Evolutionary conservation across 371 early-diverging fungal genomes (phyloP).

Genomic region (Phascolomyces articulosus): DNA sequence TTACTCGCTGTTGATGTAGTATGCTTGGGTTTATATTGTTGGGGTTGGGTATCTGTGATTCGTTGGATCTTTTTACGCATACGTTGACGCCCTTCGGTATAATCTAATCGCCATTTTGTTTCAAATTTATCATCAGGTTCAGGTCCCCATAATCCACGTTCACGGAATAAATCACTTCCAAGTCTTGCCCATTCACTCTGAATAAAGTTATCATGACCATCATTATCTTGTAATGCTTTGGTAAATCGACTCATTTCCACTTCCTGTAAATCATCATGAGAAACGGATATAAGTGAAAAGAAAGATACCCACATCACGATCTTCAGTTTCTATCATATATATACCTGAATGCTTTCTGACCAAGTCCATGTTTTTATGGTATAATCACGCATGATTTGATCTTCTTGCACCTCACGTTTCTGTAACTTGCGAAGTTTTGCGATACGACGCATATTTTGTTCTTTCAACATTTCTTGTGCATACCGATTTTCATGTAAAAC

Average conservation of each 20-base stretch:
- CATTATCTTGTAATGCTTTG: slow-evolving; percentile 65
- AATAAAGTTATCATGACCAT: slow-evolving; percentile 65
- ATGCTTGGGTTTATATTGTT: slow-evolving; percentile 58
- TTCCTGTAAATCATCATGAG: slow-evolving; percentile 34
- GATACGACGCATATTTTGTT: slow-evolving; percentile 47
- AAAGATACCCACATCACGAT: too few relatives aligned
- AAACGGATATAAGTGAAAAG: too few relatives aligned
- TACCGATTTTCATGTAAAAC: slow-evolving; percentile 53
- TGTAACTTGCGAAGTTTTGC: slow-evolving; percentile 61
- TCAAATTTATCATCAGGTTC: slow-evolving; percentile 20
- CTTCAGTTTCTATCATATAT: not conserved
- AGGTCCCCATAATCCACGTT: slow-evolving; percentile 70
- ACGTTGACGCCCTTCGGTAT: slow-evolving; percentile 69
- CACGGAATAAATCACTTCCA: slow-evolving; percentile 53
- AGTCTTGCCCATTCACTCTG: slow-evolving; percentile 70
- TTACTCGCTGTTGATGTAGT: slow-evolving; percentile 12
- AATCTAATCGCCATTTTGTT: slow-evolving; percentile 72
- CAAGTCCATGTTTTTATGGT: slow-evolving; percentile 55
- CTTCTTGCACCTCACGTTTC: slow-evolving; percentile 51
- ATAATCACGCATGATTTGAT: slow-evolving; percentile 60
- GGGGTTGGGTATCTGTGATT: slow-evolving; percentile 22
- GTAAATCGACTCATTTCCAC: slow-evolving; percentile 62
- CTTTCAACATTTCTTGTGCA: slow-evolving; percentile 60
- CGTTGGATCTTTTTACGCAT: slow-evolving; percentile 62
- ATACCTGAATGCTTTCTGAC: slow-evolving; percentile 62